phyloP scores from a whole-genome alignment of 23 red algal genomes.

The Cyanidiococcus yangmingshanensis region DNA sequence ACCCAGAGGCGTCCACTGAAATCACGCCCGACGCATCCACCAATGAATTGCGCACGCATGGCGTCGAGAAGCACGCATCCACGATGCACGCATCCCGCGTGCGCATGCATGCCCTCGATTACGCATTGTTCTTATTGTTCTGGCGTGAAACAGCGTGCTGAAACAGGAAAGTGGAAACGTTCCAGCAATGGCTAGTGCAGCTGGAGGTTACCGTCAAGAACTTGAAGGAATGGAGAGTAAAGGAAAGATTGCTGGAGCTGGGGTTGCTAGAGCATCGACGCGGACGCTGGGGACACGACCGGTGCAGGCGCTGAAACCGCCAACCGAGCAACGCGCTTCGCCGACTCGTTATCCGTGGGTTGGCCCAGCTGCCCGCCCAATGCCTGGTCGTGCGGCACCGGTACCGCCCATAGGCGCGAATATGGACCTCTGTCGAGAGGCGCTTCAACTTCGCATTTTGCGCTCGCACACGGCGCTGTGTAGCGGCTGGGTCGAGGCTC shows the following conservation, averaged over 20 bases:
- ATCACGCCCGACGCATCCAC: too few species aligned
- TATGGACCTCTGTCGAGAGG: constrained; percentile 1
- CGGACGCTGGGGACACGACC: background rate
- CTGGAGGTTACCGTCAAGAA: background rate
- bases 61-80: background rate
- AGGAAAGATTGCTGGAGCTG: too few species aligned
- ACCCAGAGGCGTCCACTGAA: too few species aligned
- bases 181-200: background rate
- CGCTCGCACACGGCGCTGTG: constrained; percentile 8
- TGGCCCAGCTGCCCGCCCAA: background rate
- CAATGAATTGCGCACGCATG: too few species aligned
- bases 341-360: background rate
- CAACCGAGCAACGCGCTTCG: background rate
- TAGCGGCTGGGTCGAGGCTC: constrained; percentile 14
- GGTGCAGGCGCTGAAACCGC: background rate
- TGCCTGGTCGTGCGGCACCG: background rate
- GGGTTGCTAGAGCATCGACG: too few species aligned
- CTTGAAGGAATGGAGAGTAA: too few species aligned
- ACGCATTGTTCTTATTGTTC: too few species aligned
- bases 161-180: too few species aligned
- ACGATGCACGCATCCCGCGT: background rate
- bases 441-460: background rate
- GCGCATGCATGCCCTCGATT: background rate
- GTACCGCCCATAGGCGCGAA: background rate
- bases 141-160: too few species aligned